phyloP scores from a whole-genome alignment of 192 early-diverging fungal genomes.

The Backusella psychrophila region DNA sequence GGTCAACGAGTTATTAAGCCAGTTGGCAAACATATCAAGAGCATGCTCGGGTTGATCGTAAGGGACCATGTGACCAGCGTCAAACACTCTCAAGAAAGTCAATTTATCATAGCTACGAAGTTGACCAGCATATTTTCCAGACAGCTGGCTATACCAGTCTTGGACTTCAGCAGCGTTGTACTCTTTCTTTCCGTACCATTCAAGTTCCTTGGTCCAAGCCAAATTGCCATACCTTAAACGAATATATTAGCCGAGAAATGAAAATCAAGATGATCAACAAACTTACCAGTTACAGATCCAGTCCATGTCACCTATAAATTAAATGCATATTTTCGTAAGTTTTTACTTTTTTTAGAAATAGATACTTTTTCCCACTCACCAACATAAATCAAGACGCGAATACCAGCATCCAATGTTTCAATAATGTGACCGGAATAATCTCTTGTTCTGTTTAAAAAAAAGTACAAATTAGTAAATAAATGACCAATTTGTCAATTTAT shows the following conservation, averaged over 20 bases:
- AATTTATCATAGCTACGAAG: slow-evolving; percentile 53
- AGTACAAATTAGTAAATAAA: slow-evolving; percentile 32
- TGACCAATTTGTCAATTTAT: slow-evolving; percentile 14
- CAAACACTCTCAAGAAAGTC: slow-evolving; percentile 82
- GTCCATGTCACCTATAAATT: slow-evolving; percentile 29
- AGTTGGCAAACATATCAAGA: slow-evolving; percentile 83
- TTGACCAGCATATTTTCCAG: slow-evolving; percentile 1
- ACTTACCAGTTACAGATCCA: slow-evolving; percentile 40
- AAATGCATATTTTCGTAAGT: background rate
- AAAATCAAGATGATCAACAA: background rate
- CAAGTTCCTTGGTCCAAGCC: slow-evolving; percentile 70
- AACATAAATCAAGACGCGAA: slow-evolving; percentile 87
- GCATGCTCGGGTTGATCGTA: slow-evolving; percentile 85
- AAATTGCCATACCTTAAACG: slow-evolving; percentile 74
- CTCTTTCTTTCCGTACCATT: slow-evolving; percentile 9
- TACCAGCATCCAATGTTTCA: slow-evolving; percentile 70
- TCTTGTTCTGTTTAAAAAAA: slow-evolving; percentile 1
- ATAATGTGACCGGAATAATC: slow-evolving; percentile 22
- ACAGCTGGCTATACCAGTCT: background rate
- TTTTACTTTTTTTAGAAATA: background rate
- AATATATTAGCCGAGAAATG: background rate
- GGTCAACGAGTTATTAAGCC: slow-evolving; percentile 44
- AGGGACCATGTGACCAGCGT: slow-evolving; percentile 89
- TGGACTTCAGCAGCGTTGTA: background rate
- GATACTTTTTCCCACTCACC: slow-evolving; percentile 40